Evolutionary conservation across 1,284 basidiomycete species (phyloP).

Genomic region (Boletus sp.): DNA sequence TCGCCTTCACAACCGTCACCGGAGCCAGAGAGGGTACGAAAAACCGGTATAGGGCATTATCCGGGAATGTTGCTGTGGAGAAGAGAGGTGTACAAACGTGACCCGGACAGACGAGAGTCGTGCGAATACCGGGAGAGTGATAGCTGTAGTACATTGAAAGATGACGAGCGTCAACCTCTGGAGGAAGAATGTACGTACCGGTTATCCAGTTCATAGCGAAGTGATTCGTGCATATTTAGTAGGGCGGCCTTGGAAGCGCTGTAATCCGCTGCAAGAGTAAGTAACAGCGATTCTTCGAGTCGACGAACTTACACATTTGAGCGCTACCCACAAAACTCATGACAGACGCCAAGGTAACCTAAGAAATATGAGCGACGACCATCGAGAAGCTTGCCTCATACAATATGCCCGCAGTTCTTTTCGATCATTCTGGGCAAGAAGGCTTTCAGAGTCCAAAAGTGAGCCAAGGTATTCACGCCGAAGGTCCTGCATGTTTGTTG

Average conservation of each 20-base stretch:
- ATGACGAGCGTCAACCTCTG: constrained; percentile 7
- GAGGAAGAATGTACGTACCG: constrained; percentile 37
- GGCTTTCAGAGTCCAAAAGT: constrained; percentile 88
- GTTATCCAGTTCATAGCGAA: constrained; percentile 82
- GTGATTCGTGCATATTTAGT: constrained; percentile 70
- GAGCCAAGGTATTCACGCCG: constrained; percentile 81
- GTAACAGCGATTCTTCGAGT: not conserved
- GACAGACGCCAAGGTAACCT: constrained; percentile 82
- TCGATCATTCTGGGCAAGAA: constrained; percentile 91
- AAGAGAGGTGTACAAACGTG: constrained; percentile 77
- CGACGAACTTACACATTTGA: constrained; percentile 65
- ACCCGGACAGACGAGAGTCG: constrained; percentile 76
- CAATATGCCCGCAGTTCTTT: constrained; percentile 78
- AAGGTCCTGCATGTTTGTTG: constrained; percentile 62
- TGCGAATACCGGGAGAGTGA: constrained; percentile 68
- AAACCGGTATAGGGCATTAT: constrained; percentile 57
- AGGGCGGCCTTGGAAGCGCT: constrained; percentile 84
- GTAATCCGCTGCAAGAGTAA: constrained; percentile 70
- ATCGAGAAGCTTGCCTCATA: constrained; percentile 36
- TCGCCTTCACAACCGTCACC: constrained; percentile 71
- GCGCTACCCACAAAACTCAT: constrained; percentile 73
- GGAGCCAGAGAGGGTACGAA: constrained; percentile 72
- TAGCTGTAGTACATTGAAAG: constrained; percentile 46
- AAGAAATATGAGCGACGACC: constrained; percentile 6
- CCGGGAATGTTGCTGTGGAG: constrained; percentile 51